Evolutionary conservation across 805 yeast genomes (phyloP), one percentile per base, ranked within the genome.

Genomic region (Ogataea zsoltii): DNA sequence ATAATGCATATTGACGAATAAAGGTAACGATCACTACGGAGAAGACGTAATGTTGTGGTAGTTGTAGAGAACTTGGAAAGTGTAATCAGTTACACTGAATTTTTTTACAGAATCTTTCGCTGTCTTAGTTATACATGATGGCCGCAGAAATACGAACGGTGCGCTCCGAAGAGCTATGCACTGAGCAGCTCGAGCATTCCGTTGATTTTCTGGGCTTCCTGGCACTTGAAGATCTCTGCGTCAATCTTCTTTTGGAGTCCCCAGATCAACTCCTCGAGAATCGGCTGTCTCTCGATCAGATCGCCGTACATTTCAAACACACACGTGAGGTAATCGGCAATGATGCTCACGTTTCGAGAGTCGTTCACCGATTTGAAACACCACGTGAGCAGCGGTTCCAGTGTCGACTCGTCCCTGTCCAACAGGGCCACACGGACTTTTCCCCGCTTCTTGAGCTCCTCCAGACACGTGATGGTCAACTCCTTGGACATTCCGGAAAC

Each of bases 141-240:
- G 25, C 9, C 9, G 25, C n/a, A n/a, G n/a, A n/a, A n/a, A n/a
- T n/a, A n/a, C n/a, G n/a, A n/a, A n/a, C n/a, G n/a, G n/a, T n/a
- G n/a, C n/a, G n/a, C n/a, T n/a, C n/a, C n/a, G n/a, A n/a, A n/a
- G n/a, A n/a, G 21, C 68, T 76, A 49, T 68, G 61, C 77, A 41
- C 90, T 83, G 57, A 92, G 73, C 55, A 94, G 67, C 66, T 89
- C 95, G 57, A 94, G 71, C 97, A 94, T 94, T 44, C 99, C 99
- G 58, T 86, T 89, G 35, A 94, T 81, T 62, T 82, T 84, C 63
- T 85, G 86, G 6, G 97, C 96, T 62, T 91, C 97, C 61, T 80
- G 80, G 35, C 96, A 87, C 60, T 85, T 83, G 45, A 75, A 77
- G 18, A 90, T 79, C 67, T 92, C 97, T 28, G 69, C 62, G 45